Evolutionary conservation across 75 land plant species (phyloP).

Genomic region (Picea sitchensis): DNA sequence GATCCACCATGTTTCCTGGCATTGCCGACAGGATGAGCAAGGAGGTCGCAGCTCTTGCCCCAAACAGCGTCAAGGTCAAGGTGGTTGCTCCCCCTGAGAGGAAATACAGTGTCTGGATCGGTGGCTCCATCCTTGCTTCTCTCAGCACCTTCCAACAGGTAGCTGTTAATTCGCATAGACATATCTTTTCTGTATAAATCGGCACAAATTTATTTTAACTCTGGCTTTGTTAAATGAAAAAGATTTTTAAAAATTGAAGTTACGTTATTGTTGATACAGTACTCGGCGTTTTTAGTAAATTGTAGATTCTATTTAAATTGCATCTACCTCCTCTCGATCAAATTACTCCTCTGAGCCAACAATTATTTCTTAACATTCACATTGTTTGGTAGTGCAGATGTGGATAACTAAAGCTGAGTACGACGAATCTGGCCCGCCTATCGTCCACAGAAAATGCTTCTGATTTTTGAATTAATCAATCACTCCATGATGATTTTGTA

Average conservation of each 20-base stretch:
- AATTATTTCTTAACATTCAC: too few species aligned
- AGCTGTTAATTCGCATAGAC: background rate
- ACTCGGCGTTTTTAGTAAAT: too few species aligned
- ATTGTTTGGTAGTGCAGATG: background rate
- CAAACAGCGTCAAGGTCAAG: conserved; percentile 41
- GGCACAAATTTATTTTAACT: too few species aligned
- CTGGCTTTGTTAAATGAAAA: too few species aligned
- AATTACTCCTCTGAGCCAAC: too few species aligned
- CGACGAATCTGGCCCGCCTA: background rate
- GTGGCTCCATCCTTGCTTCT: conserved; percentile 29
- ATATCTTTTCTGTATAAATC: too few species aligned
- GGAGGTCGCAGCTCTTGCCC: conserved; percentile 49
- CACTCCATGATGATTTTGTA: too few species aligned
- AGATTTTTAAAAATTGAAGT: too few species aligned
- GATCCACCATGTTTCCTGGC: conserved; percentile 47
- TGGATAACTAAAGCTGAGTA: conserved; percentile 2
- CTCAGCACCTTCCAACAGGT: conserved; percentile 32
- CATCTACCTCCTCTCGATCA: too few species aligned
- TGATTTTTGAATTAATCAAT: background rate
- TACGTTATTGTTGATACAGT: too few species aligned
- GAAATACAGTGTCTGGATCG: conserved; percentile 42
- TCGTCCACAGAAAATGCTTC: background rate
- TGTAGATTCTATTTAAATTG: too few species aligned
- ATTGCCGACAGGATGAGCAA: conserved; percentile 45
- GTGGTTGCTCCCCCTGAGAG: conserved; percentile 50